Evolutionary conservation across 2,329 filamentous ascomycete species (phyloP).

Genomic region (Hymenoscyphus fructigenus): DNA sequence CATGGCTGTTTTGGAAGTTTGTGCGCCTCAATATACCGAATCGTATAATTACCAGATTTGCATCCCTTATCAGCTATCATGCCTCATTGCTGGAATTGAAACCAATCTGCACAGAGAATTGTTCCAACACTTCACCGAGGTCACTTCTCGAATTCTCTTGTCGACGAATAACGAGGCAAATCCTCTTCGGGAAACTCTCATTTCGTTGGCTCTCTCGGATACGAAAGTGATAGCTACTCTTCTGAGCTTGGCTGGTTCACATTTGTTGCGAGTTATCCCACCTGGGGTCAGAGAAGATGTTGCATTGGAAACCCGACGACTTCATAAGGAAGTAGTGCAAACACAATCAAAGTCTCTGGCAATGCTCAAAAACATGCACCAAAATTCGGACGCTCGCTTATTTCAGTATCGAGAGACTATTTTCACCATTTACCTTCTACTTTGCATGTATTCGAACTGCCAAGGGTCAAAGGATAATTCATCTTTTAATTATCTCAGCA

Average conservation of each 20-base stretch:
- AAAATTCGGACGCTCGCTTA: neutral
- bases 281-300: neutral
- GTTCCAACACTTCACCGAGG: constrained; percentile 24
- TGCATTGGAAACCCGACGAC: constrained; percentile 13
- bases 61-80: constrained; percentile 15
- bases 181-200: constrained; percentile 21
- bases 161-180: constrained; percentile 16
- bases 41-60: neutral
- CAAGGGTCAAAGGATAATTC: constrained; percentile 20
- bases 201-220: constrained; percentile 24
- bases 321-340: constrained; percentile 18
- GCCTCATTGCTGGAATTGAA: constrained; percentile 22
- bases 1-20: neutral
- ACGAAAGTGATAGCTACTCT: constrained; percentile 23
- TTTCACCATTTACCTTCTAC: constrained; percentile 19
- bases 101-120: constrained; percentile 19
- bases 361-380: constrained; percentile 1
- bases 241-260: constrained; percentile 24
- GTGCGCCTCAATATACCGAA: neutral
- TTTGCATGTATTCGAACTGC: constrained; percentile 27
- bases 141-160: constrained; percentile 22
- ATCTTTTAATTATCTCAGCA: constrained; percentile 20
- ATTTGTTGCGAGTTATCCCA: constrained; percentile 17
- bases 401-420: constrained; percentile 3
- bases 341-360: constrained; percentile 17